Percentiles rank a stretch among this genome's conserved stretches.
phyloP scores from a whole-genome alignment of 2,329 filamentous ascomycete genomes.

The Aureobasidium leucospermi region DNA sequence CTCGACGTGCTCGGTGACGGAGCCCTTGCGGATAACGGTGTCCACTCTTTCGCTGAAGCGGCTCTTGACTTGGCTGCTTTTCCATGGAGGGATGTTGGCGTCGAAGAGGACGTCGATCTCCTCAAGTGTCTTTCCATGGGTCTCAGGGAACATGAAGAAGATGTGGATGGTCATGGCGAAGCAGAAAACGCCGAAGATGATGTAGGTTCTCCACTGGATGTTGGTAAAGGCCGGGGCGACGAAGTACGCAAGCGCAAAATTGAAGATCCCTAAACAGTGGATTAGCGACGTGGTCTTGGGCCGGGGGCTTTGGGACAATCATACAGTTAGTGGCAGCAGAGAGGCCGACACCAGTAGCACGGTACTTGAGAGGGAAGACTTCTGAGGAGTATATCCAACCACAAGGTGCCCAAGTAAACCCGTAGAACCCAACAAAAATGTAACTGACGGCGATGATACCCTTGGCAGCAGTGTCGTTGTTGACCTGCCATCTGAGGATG shows the following conservation, averaged over 20 bases:
- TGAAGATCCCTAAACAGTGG: constrained; percentile 21
- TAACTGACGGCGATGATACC: constrained; percentile 59
- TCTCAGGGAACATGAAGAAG: constrained; percentile 35
- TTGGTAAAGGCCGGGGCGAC: constrained; percentile 52
- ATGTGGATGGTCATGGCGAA: constrained; percentile 37
- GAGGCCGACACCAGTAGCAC: constrained; percentile 53
- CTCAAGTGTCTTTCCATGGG: constrained; percentile 27
- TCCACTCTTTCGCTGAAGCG: constrained; percentile 11
- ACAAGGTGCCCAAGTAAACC: constrained; percentile 54
- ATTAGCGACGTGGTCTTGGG: too few species aligned
- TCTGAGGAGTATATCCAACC: constrained; percentile 58
- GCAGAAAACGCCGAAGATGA: constrained; percentile 42
- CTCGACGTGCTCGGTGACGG: constrained; percentile 5
- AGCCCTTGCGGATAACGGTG: not conserved
- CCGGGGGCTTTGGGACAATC: too few species aligned
- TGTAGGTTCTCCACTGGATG: constrained; percentile 50
- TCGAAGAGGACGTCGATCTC: constrained; percentile 32
- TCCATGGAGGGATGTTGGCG: constrained; percentile 22
- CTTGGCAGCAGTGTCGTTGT: constrained; percentile 43
- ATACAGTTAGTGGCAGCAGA: constrained; percentile 46
- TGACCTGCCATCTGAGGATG: constrained; percentile 47
- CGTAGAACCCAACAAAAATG: constrained; percentile 56
- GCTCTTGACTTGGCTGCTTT: constrained; percentile 21
- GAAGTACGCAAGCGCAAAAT: constrained; percentile 54
- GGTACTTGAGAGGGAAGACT: constrained; percentile 55